Evolutionary conservation across 768 basidiomycete species (phyloP), one percentile per base, ranked within the genome.

Genomic region (Russula sp.): DNA sequence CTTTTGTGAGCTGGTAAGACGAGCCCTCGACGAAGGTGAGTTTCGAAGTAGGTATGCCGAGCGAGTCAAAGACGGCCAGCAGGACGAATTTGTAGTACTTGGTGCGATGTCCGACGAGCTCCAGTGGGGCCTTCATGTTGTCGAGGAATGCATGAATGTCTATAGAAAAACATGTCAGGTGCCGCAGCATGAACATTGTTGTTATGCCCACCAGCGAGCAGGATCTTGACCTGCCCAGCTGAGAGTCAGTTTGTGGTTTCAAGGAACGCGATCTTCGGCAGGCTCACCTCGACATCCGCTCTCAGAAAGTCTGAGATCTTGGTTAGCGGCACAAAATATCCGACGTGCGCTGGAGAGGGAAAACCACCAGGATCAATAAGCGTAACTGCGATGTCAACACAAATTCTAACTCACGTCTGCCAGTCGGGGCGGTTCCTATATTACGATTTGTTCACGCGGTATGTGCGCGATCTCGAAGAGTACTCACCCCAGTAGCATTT

Each of bases 131-230:
- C 76, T 99, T 99, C 69, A 95, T 79, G 72, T 98, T 97, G 74
- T 99, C 97, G 53, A 99, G 84, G 80, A 98, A 98, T 8, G 94
- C 97, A 71, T 98, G 97, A 16, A 98, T 84, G 73, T 97, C 94
- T 92, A 72, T 5, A 24, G 46, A 42, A 53, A 8, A 69, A 8
- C 69, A 3, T 64, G 57, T 28, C 60, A 57, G 20, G 53, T 48
- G 40, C 18, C 55, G 42, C 13, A 8, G 16, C 26, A 48, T 50
- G 20, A 22, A 28, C 54, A 48, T 5, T 22, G 57, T 5, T 26
- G 0, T 22, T 44, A 48, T 50, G 67, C 76, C 63, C 69, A 84
- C 92, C 92, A 70, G 92, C 92, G 9, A 94, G 81, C 11, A 94
- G 78, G 63, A 94, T 80, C 67, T 84, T 92, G 69, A 94, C 88